phyloP scores from a whole-genome alignment of 352 stramenopile genomes.

The Elongisporangium senticosum region DNA sequence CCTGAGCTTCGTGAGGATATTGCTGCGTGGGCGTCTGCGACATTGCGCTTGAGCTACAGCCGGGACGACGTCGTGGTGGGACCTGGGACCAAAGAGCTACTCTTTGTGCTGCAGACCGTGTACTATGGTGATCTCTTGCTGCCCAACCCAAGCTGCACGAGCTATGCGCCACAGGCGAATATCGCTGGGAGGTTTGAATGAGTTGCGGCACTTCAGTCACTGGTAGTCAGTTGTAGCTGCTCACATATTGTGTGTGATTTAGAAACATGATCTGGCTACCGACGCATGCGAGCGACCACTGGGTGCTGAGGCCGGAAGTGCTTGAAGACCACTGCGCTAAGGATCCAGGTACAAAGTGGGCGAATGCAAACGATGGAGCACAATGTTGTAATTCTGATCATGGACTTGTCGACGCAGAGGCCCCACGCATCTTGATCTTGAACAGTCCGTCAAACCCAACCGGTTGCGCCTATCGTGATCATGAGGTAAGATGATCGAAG shows the following conservation, averaged over 20 bases:
- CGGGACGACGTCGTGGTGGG: slow-evolving; percentile 79
- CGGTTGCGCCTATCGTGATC: slow-evolving; percentile 71
- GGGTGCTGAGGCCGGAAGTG: slow-evolving; percentile 72
- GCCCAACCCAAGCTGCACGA: slow-evolving; percentile 82
- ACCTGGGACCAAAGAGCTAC: slow-evolving; percentile 84
- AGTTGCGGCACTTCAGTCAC: neutral
- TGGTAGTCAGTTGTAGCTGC: neutral
- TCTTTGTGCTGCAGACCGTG: slow-evolving; percentile 86
- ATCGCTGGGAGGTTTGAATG: slow-evolving; percentile 64
- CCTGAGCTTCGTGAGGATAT: slow-evolving; percentile 75
- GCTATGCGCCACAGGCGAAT: slow-evolving; percentile 78
- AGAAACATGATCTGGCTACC: slow-evolving; percentile 88
- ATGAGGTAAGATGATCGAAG: slow-evolving; percentile 37
- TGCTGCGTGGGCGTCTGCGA: slow-evolving; percentile 54
- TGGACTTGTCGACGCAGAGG: slow-evolving; percentile 27
- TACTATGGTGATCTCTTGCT: slow-evolving; percentile 85
- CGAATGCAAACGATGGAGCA: neutral
- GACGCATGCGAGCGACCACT: slow-evolving; percentile 73
- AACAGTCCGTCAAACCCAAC: slow-evolving; percentile 86
- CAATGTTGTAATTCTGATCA: neutral
- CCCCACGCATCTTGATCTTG: slow-evolving; percentile 78
- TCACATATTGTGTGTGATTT: slow-evolving; percentile 4
- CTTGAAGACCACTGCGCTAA: slow-evolving; percentile 76
- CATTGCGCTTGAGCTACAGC: slow-evolving; percentile 55
- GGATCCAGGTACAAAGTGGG: slow-evolving; percentile 52